Conservation (phyloP, 2,329 filamentous ascomycete species). For the Trichophyton simii region DNA sequence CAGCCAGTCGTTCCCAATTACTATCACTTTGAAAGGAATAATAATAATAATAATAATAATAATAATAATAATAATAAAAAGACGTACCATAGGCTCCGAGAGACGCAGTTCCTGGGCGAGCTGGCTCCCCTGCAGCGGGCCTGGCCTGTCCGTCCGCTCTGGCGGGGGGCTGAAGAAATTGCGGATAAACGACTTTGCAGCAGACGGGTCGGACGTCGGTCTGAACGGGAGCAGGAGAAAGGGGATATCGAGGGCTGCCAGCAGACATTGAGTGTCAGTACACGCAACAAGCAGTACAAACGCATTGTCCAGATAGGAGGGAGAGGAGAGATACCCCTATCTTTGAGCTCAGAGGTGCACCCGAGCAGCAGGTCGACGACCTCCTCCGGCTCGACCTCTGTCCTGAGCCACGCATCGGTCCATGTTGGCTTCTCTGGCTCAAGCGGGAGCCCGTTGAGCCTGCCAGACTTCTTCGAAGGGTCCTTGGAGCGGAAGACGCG, state of each 20-base stretch:
- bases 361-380: slow-evolving; percentile 73
- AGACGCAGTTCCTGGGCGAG: slow-evolving; percentile 79
- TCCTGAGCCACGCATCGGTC: slow-evolving; percentile 79
- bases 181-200: slow-evolving; percentile 80
- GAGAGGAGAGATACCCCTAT: slow-evolving; percentile 55
- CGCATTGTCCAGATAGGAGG: no score
- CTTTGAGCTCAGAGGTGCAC: slow-evolving; percentile 86
- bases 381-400: slow-evolving; percentile 74
- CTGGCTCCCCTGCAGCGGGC: slow-evolving; percentile 50
- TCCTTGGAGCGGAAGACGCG: slow-evolving; percentile 64
- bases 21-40: no score
- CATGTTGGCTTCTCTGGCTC: slow-evolving; percentile 60
- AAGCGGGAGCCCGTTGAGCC: slow-evolving; percentile 39
- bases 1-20: background rate
- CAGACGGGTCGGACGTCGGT: slow-evolving; percentile 81
- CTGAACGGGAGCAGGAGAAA: slow-evolving; percentile 92
- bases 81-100: slow-evolving; percentile 77
- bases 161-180: slow-evolving; percentile 71
- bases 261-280: slow-evolving; percentile 7
- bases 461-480: slow-evolving; percentile 49
- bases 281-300: slow-evolving; percentile 12
- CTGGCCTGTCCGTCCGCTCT: slow-evolving; percentile 38
- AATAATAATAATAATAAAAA: background rate
- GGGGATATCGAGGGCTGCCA: slow-evolving; percentile 67
- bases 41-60: background rate